Base-by-base conservation (phyloP, 139 green algal genomes). In the Asterochloris sp. region DNA sequence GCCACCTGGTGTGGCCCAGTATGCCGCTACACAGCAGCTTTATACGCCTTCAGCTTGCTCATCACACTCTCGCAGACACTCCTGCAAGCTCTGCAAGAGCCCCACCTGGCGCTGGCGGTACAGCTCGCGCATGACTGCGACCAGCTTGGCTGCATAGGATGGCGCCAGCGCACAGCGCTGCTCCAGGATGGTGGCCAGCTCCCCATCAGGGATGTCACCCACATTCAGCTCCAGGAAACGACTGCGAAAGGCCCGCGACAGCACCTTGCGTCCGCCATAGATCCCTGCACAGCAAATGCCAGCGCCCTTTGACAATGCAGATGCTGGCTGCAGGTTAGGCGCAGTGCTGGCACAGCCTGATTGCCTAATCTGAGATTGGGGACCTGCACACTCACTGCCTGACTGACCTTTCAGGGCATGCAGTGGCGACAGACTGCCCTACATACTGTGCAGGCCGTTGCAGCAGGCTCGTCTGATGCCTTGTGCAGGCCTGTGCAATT, bases 171-270 rank as follows among this genome's bases (percentile, higher is more conserved):
- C 82, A 71, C 93, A 96, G 29, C 95, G 83, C 75, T 90, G 85
- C 86, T 99, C 90, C 78, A 99, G 78, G 76, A 99, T 98, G 24
- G 83, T 86, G 19, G 88, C 79, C 47, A 99, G 94, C 92, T 99
- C 97, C 19, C 76, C 62, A 74, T 99, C 94, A 0, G 97, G 97
- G 29, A 99, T 94, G 79, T 99, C 97, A 13, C 96, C 95, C 23
- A 99, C 92, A 82, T 98, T 93, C n/a, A 99, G 89, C 92, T 99
- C 97, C 83, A 99, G 87, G 89, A 99, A 99, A 61, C 97, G 91
- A 27, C 90, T 97, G 24, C 95, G 89, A 76, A 97, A 96, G 62
- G 94, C 94, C 61, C 93, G 86, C 0, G 90, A 95, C 73, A 97
- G 88, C 63, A 92, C 92, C 87, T 98, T 98, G 23, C 96, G 91